Base-by-base conservation (phyloP, 2,329 filamentous ascomycete species). In the Elsinoe arachidis region DNA sequence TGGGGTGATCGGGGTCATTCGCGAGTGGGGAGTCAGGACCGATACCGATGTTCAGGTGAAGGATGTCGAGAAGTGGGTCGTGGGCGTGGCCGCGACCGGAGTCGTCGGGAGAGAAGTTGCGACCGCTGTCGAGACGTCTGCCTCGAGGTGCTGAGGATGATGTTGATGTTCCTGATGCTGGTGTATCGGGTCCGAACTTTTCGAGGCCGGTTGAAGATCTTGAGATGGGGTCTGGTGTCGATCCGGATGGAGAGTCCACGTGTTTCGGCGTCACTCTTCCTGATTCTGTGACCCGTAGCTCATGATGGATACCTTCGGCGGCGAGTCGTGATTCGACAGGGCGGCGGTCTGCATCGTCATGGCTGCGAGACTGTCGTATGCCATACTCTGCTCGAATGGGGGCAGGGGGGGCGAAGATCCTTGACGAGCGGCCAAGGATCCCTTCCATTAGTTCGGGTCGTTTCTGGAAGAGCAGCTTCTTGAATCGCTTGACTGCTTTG, bases 401-500 rank as follows among this genome's bases (percentile, higher is more conserved):
- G 46, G 78, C 68, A 6, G 82, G 80, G 52, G 80, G 81, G 61
- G 81, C 77, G 14, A 82, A 81, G 51, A 83, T 78, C 52, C 79
- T 76, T 12, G 80, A 75, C 33, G 80, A 78, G 57, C 77, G 75
- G 3, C 82, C 83, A 15, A 86, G 74, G 33, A 85, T 80, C 43
- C 79, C 80, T 59, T 82, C 78, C 64, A 85, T 76, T 26, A 76
- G 73, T 37, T 73, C 73, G 57, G 80, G 74, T 64, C 79, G 76
- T 60, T 78, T 79, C 58, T 77, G 74, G 61, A 81, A 76, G 30
- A 93, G 74, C 7, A 95, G 77, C 53, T 80, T 76, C 69, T 95
- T 96, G 76, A 97, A 96, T 58, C 87, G 88, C 61, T 86, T 85
- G 39, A 95, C 92, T 3, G 91, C 93, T 81, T 89, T 93, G 78